Evolutionary conservation across 225 moss, liverwort and hornwort genomes (phyloP).

Genomic region (Neckera pumila): DNA sequence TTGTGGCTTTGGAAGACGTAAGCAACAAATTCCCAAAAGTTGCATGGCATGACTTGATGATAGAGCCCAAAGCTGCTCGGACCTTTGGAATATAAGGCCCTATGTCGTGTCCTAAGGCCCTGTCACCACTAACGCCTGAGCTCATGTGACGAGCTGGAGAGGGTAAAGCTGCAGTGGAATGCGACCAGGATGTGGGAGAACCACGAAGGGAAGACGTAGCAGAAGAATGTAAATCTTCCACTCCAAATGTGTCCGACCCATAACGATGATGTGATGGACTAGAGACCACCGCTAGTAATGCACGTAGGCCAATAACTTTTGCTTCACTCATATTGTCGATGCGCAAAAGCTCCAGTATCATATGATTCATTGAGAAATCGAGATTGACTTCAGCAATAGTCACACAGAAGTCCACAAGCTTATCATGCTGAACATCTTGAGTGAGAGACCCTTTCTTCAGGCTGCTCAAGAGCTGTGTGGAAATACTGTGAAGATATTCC

Average conservation of each 20-base stretch:
- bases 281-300: conserved; percentile 94
- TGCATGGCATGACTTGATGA: conserved; percentile 92
- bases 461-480: conserved; percentile 76
- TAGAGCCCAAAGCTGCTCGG: conserved; percentile 85
- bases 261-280: conserved; percentile 80
- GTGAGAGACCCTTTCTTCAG: conserved; percentile 96
- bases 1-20: conserved; percentile 74
- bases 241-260: conserved; percentile 69
- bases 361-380: conserved; percentile 98
- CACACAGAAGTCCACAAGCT: conserved; percentile 96
- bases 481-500: conserved; percentile 88
- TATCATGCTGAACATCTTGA: conserved; percentile 97
- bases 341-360: conserved; percentile 91
- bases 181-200: conserved; percentile 87
- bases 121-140: conserved; percentile 52
- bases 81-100: conserved; percentile 95
- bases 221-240: conserved; percentile 68
- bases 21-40: conserved; percentile 70
- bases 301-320: conserved; percentile 96
- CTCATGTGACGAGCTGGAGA: conserved; percentile 62
- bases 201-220: conserved; percentile 75
- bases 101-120: conserved; percentile 71
- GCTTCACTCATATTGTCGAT: conserved; percentile 93
- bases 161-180: conserved; percentile 46
- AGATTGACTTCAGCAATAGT: conserved; percentile 95